Percentiles rank a stretch among this genome's conserved stretches.
These are phyloP conservation scores for Paramecium tetraurelia DNA, from an alignment of 73 alveolate genomes.

Conservation along the genomic window DNA sequence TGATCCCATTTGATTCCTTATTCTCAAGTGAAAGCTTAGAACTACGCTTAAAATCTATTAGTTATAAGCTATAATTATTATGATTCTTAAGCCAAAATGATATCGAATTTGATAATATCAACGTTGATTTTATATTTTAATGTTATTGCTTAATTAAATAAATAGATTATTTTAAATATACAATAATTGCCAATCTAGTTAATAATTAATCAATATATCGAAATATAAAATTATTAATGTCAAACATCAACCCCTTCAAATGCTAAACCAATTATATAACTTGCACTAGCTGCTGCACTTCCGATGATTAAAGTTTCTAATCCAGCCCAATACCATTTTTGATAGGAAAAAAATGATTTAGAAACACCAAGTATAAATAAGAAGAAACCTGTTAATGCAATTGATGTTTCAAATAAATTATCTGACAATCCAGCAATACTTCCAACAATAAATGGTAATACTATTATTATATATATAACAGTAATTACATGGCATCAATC, in stretches of 20 bases:
- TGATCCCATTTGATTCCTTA: background rate
- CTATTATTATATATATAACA: background rate
- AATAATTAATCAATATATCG: background rate
- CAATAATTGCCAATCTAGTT: background rate
- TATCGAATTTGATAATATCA: background rate
- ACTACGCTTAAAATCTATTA: background rate
- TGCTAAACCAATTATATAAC: slow-evolving; percentile 55
- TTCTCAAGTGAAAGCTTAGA: background rate
- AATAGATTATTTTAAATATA: no score
- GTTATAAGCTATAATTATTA: background rate
- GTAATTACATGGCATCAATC: slow-evolving; percentile 47
- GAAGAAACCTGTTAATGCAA: slow-evolving; percentile 35
- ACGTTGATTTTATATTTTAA: background rate
- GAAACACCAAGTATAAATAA: slow-evolving; percentile 57
- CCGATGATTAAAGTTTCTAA: slow-evolving; percentile 55
- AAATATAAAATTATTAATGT: background rate
- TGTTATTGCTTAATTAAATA: background rate
- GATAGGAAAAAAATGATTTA: slow-evolving; percentile 53
- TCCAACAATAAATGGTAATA: slow-evolving; percentile 52
- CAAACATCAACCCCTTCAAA: slow-evolving; percentile 14
- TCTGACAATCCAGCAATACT: slow-evolving; percentile 21
- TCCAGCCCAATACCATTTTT: slow-evolving; percentile 55
- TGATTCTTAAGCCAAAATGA: background rate
- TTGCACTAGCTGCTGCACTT: slow-evolving; percentile 51
- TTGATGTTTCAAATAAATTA: slow-evolving; percentile 20